Base-by-base conservation (phyloP, 2,329 filamentous ascomycete genomes). In the Fusarium pseudoanthophilum region DNA sequence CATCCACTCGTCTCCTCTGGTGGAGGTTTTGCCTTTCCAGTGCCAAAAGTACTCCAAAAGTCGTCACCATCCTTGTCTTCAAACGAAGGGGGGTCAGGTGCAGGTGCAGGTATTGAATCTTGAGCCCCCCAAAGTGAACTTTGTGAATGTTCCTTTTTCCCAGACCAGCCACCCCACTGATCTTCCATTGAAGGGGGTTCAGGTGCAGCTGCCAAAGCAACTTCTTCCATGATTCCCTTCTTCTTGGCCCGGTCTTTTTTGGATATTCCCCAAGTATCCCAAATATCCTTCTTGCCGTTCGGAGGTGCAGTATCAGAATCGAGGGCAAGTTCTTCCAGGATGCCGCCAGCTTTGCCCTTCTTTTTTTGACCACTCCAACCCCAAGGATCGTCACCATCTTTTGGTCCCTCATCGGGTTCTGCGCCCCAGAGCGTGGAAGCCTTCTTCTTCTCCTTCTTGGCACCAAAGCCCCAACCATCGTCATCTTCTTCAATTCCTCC, bases 361-460 rank as follows among this genome's bases (percentile, higher is more conserved):
- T 87, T 86, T 69, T 80, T 82, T 43, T 69, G 64, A 43, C 80
- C 83, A 16, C 77, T 63, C 64, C 77, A 80, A n/a, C 80, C 82
- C 83, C 83, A 85, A 52, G 65, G 65, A 32, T 82, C 82, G 18
- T 71, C 70, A 30, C 43, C 74, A 26, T 75, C 70, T 52, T 82
- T 81, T 45, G 81, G 80, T 37, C 81, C 78, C 48, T 57, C 63
- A 9, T 80, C 77, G 16, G 78, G 67, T 39, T 81, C 79, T 7
- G 74, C 67, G 15, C 80, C 84, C 83, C 82, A 85, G 18, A 82
- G 72, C 56, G 69, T 81, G 7, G 64, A 75, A 37, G 18, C 18
- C 69, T 84, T 83, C 64, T 83, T 84, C 66, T 84, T 85, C 69
- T 84, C 86, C 71, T 85, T 88, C 37, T 78, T 74, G 14, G 74